A percentile compares a stretch with the other conserved stretches of the same genome.
phyloP scores from a whole-genome alignment of 2,329 filamentous ascomycete genomes.

The Colletotrichum sp. region DNA sequence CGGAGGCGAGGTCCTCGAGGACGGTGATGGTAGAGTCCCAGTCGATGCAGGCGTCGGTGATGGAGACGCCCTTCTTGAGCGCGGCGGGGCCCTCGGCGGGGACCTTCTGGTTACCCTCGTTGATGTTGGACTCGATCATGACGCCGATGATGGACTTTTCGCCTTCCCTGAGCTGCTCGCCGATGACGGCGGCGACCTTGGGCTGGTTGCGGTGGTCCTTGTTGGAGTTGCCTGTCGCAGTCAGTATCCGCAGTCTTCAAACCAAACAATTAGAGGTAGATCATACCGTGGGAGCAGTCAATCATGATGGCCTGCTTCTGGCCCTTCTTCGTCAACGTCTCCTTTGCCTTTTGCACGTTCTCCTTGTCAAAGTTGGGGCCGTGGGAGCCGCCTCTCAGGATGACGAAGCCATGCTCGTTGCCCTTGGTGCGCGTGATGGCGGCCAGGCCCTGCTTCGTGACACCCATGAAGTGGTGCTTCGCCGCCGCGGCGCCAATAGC shows the following conservation, averaged over 20 bases:
- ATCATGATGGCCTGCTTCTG: conserved; percentile 94
- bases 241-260: not conserved
- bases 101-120: conserved; percentile 89
- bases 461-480: conserved; percentile 97
- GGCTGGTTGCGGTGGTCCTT: conserved; percentile 99
- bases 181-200: conserved; percentile 82
- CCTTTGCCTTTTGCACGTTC: conserved; percentile 79
- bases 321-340: conserved; percentile 80
- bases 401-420: conserved; percentile 97
- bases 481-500: conserved; percentile 87
- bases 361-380: conserved; percentile 94
- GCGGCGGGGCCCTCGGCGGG: conserved; percentile 78
- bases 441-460: conserved; percentile 95
- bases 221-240: conserved; percentile 79
- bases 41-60: conserved; percentile 95
- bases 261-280: too few species aligned
- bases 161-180: conserved; percentile 84
- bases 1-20: conserved; percentile 84
- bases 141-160: conserved; percentile 91
- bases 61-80: conserved; percentile 89
- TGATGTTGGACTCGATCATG: conserved; percentile 99
- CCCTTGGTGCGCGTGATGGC: conserved; percentile 93
- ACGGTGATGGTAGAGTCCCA: conserved; percentile 87
- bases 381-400: conserved; percentile 87
- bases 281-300: conserved; percentile 90